Evolutionary conservation across 2,329 filamentous ascomycete species (phyloP).

Genomic region (Aschersonia sp.): DNA sequence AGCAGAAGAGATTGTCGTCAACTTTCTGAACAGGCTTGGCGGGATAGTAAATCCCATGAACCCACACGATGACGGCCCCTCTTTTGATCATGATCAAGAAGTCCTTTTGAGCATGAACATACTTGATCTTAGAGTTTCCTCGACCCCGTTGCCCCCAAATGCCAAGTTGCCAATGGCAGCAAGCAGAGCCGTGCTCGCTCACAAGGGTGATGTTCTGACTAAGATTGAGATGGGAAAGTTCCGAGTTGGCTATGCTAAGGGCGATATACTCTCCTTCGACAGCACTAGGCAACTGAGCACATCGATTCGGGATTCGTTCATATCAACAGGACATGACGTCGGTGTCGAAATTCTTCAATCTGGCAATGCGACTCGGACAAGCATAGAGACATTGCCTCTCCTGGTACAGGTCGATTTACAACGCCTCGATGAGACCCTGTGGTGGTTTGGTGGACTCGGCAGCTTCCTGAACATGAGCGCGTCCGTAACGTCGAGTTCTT

Average conservation of each 20-base stretch:
- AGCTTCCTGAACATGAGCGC: slow-evolving; percentile 79
- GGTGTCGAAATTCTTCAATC: slow-evolving; percentile 36
- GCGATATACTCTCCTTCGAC: slow-evolving; percentile 50
- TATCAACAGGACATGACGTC: slow-evolving; percentile 41
- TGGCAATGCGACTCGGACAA: slow-evolving; percentile 32
- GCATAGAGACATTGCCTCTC: slow-evolving; percentile 63
- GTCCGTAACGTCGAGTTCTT: slow-evolving; percentile 65
- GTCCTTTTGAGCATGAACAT: slow-evolving; percentile 37
- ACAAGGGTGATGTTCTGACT: slow-evolving; percentile 12
- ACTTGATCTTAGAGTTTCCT: slow-evolving; percentile 23
- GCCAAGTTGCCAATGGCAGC: slow-evolving; percentile 1
- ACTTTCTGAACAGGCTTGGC: slow-evolving; percentile 38
- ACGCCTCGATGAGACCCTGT: slow-evolving; percentile 71
- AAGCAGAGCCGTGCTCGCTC: slow-evolving; percentile 1
- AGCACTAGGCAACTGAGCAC: slow-evolving; percentile 39
- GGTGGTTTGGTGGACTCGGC: slow-evolving; percentile 81
- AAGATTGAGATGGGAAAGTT: slow-evolving; percentile 40
- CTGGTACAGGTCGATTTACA: slow-evolving; percentile 64
- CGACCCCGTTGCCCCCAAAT: background rate
- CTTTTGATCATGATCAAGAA: slow-evolving; percentile 28
- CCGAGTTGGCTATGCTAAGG: slow-evolving; percentile 45
- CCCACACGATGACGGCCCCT: slow-evolving; percentile 24
- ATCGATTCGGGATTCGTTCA: slow-evolving; percentile 43
- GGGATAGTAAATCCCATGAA: slow-evolving; percentile 36
- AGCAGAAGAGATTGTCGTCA: slow-evolving; percentile 34